Evolutionary conservation across 2,329 filamentous ascomycete genomes (phyloP), one percentile per base, ranked within the genome.

Genomic region (Cephalotrichum gorgonifer): DNA sequence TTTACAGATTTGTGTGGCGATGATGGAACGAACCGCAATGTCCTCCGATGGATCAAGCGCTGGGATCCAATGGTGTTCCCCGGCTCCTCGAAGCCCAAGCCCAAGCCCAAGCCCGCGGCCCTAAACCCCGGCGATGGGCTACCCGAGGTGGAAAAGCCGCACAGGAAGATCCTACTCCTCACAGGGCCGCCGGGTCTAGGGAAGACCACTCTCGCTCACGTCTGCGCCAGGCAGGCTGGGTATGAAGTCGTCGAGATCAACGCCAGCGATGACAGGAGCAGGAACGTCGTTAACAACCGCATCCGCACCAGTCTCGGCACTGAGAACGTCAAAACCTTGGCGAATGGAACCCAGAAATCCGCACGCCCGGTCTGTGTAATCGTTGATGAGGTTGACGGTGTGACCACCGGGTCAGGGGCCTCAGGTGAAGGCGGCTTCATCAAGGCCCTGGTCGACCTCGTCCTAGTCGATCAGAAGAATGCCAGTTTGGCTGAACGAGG

Each of bases 181-280:
- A 90, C 91, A 1, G 94, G 93, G 0, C 89, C 93, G 0, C 93
- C 93, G 0, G 93, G 93, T 2, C 71, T 98, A 11, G 93, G 93
- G 26, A 98, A 98, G 70, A 98, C 93, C 0, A 98, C 93, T 0
- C 66, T 98, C 44, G 93, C 93, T 2, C 93, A 98, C 65, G 93
- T 98, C 0, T 97, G 93, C 62, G 94, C 94, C 0, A 83, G 76
- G 56, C 93, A 98, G 66, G 93, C 93, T 5, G 93, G 93, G 0
- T 98, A 98, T 58, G 93, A 97, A 59, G 86, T 95, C 1, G 78
- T 97, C 61, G 93, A 98, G 63, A 95, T 98, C 67, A 98, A 98
- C 58, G 93, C 94, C 8, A 97, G 91, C 58, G 93, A 98, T 60
- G 94, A 98, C 61, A 78, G 93, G 58, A 95, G 88, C 60, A 77